Conservation (phyloP, 176 grass and related monocot genomes). For the Otatea glauca region DNA sequence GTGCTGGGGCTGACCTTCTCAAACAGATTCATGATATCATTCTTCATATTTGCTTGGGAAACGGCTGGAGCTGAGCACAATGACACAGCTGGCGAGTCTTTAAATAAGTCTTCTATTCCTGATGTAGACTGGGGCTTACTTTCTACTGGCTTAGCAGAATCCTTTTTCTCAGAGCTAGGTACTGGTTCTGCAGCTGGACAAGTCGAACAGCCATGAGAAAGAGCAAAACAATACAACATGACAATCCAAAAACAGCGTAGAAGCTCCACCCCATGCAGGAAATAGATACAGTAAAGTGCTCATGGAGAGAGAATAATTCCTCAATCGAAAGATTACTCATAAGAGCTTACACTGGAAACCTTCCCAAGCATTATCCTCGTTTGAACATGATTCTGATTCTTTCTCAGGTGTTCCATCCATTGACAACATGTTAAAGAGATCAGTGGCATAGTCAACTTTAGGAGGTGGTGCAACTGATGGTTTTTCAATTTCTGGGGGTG, state of each 20-base stretch:
- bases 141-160: slow-evolving; percentile 67
- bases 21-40: slow-evolving; percentile 97
- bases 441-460: slow-evolving; percentile 89
- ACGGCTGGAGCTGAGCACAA: slow-evolving; percentile 62
- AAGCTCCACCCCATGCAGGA: slow-evolving; percentile 7
- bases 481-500: slow-evolving; percentile 54
- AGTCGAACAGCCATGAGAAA: slow-evolving; percentile 35
- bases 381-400: slow-evolving; percentile 63
- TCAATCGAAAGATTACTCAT: slow-evolving; percentile 20
- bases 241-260: slow-evolving; percentile 21
- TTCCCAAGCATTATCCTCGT: slow-evolving; percentile 83
- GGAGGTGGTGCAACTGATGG: slow-evolving; percentile 56
- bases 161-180: slow-evolving; percentile 63
- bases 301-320: slow-evolving; percentile 33
- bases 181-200: slow-evolving; percentile 73
- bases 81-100: slow-evolving; percentile 68
- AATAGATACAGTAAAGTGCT: neutral
- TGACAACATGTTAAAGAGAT: slow-evolving; percentile 92
- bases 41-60: slow-evolving; percentile 64
- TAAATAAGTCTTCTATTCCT: slow-evolving; percentile 90
- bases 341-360: slow-evolving; percentile 83
- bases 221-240: slow-evolving; percentile 27
- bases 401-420: slow-evolving; percentile 77
- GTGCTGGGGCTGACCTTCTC: slow-evolving; percentile 74
- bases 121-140: slow-evolving; percentile 60